A percentile compares a stretch with the other conserved stretches of the same genome.
These are phyloP conservation scores for Neofusicoccum ribis DNA, from an alignment of 2,329 filamentous ascomycete species.

Conservation along the genomic window DNA sequence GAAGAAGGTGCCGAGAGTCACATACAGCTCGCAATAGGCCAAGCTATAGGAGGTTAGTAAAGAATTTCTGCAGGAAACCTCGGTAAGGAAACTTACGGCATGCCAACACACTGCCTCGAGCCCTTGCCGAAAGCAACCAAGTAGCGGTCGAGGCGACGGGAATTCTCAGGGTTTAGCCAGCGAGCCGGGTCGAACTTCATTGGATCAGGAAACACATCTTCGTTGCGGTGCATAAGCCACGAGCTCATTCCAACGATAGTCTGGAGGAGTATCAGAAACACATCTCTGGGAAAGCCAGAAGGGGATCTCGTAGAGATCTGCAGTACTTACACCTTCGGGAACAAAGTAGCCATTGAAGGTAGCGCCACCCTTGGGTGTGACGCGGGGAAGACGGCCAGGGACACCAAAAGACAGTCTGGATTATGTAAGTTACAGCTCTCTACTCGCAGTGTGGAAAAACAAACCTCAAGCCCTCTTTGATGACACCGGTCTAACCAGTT, in stretches of 20 bases:
- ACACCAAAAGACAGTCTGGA: constrained; percentile 36
- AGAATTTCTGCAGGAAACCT: background rate
- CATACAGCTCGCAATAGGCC: constrained; percentile 39
- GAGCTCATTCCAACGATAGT: constrained; percentile 36
- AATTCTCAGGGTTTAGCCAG: constrained; percentile 32
- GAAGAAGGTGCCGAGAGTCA: constrained; percentile 34
- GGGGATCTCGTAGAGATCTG: background rate
- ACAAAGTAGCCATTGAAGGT: constrained; percentile 35
- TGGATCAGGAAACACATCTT: constrained; percentile 35
- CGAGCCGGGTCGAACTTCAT: constrained; percentile 38
- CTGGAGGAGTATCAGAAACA: background rate
- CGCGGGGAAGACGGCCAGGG: constrained; percentile 34
- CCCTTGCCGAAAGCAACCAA: constrained; percentile 42
- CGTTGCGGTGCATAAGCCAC: constrained; percentile 35
- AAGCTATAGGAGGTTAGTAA: constrained; percentile 24
- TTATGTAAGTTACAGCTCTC: background rate
- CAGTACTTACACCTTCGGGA: constrained; percentile 30
- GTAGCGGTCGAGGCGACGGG: constrained; percentile 29
- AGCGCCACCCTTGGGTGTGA: constrained; percentile 33
- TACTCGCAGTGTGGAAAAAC: background rate
- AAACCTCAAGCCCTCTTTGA: constrained; percentile 37
- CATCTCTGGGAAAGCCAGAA: too few species aligned
- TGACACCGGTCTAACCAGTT: constrained; percentile 30
- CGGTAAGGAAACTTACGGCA: constrained; percentile 26
- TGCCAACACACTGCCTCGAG: constrained; percentile 36